These are phyloP conservation scores for Pythium volutum DNA, from an alignment of 352 stramenopile genomes.

Conservation along the genomic window DNA sequence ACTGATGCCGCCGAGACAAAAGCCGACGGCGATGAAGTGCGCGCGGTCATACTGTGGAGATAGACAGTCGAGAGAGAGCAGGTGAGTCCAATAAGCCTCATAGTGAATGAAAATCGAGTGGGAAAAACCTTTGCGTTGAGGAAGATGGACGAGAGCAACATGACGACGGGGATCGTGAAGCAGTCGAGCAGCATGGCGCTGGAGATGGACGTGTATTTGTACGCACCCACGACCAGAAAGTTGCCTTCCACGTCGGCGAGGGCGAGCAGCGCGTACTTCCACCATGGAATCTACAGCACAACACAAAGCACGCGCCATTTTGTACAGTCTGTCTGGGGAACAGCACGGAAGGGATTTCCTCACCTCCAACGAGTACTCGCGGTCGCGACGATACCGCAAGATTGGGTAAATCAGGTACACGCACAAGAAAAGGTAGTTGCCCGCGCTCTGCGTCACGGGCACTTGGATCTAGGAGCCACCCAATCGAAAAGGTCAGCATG, in stretches of 20 bases:
- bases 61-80: background rate
- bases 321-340: too few relatives aligned
- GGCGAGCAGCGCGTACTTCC: conserved; percentile 90
- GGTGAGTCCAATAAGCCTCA: background rate
- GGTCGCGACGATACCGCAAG: conserved; percentile 37
- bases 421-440: conserved; percentile 68
- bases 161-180: conserved; percentile 94
- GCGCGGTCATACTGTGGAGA: conserved; percentile 52
- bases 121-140: conserved; percentile 62
- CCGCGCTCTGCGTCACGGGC: conserved; percentile 67
- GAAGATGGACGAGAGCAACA: conserved; percentile 91
- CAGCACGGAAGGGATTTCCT: background rate
- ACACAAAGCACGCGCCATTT: too few relatives aligned
- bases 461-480: conserved; percentile 52
- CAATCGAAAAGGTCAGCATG: background rate
- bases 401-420: conserved; percentile 51
- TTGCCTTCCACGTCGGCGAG: conserved; percentile 95
- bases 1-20: conserved; percentile 85
- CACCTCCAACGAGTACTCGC: conserved; percentile 49
- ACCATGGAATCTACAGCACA: conserved; percentile 52
- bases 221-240: conserved; percentile 93
- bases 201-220: conserved; percentile 95
- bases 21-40: conserved; percentile 73
- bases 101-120: background rate
- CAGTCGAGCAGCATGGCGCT: conserved; percentile 95